These are phyloP conservation scores for Mariannaea elegans DNA, from an alignment of 2,329 filamentous ascomycete species.

Conservation along the genomic window DNA sequence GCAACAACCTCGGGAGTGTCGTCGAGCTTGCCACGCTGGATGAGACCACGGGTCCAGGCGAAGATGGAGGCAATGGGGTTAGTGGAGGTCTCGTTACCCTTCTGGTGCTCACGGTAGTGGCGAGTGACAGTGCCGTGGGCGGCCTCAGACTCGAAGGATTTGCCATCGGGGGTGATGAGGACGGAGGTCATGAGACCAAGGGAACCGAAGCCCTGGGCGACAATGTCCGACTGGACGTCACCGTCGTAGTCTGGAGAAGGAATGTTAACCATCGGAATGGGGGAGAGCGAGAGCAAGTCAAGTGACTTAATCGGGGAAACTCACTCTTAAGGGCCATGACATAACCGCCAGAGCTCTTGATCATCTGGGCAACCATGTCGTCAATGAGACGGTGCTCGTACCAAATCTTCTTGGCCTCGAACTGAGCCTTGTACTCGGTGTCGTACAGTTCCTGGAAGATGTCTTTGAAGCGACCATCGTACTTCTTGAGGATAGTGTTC, in stretches of 20 bases:
- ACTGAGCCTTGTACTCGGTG: conserved; percentile 82
- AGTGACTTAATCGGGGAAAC: conserved; percentile 45
- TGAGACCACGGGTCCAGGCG: conserved; percentile 94
- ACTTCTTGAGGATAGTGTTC: conserved; percentile 99
- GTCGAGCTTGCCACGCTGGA: conserved; percentile 94
- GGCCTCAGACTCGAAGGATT: conserved; percentile 97
- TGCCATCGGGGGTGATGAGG: conserved; percentile 94
- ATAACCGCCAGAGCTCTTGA: conserved; percentile 97
- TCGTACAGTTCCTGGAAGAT: conserved; percentile 99
- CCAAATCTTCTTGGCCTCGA: conserved; percentile 94
- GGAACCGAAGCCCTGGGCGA: conserved; percentile 97
- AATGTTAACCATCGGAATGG: conserved; percentile 23
- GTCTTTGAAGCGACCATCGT: conserved; percentile 98
- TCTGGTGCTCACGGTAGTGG: conserved; percentile 99
- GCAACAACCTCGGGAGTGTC: conserved; percentile 89
- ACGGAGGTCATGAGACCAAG: conserved; percentile 99
- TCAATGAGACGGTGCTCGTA: conserved; percentile 99
- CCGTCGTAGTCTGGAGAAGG: conserved; percentile 87
- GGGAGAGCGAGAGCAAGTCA: conserved; percentile 3
- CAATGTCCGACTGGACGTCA: conserved; percentile 98
- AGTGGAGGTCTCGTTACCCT: conserved; percentile 95
- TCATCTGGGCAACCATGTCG: conserved; percentile 99
- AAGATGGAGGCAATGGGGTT: conserved; percentile 99
- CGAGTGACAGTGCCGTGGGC: conserved; percentile 98
- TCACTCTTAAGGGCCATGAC: conserved; percentile 98